phyloP scores from a whole-genome alignment of 2,329 filamentous ascomycete genomes.

The Arthrobotrys sinensis region DNA sequence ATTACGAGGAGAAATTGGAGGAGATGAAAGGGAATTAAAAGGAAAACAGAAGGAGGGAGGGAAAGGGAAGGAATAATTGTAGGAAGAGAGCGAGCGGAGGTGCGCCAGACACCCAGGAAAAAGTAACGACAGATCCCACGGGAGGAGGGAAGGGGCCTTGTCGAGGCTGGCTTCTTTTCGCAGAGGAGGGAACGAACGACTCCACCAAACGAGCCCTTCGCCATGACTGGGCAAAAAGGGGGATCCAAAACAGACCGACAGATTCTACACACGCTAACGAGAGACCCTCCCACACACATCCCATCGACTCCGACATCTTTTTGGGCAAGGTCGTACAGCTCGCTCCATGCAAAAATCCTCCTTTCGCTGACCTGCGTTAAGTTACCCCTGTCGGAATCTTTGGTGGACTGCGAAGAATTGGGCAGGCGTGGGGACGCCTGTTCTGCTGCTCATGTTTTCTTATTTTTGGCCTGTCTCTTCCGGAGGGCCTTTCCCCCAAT shows the following conservation, averaged over 20 bases:
- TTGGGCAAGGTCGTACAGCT: slow-evolving; percentile 58
- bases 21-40: slow-evolving; percentile 62
- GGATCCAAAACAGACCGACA: slow-evolving; percentile 62
- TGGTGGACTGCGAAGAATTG: slow-evolving; percentile 59
- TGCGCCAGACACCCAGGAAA: slow-evolving; percentile 42
- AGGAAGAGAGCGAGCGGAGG: slow-evolving; percentile 46
- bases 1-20: slow-evolving; percentile 62
- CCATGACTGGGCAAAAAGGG: slow-evolving; percentile 59
- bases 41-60: slow-evolving; percentile 61
- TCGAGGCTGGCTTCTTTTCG: slow-evolving; percentile 53
- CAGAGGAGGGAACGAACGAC: slow-evolving; percentile 39
- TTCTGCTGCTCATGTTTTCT: slow-evolving; percentile 36
- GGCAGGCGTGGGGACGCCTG: slow-evolving; percentile 60
- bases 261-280: slow-evolving; percentile 55
- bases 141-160: slow-evolving; percentile 61
- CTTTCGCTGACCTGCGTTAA: slow-evolving; percentile 58
- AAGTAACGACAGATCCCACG: slow-evolving; percentile 54
- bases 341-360: slow-evolving; percentile 46
- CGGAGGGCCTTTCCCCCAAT: slow-evolving; percentile 40
- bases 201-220: slow-evolving; percentile 52
- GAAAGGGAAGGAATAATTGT: slow-evolving; percentile 56
- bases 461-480: slow-evolving; percentile 28
- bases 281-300: slow-evolving; percentile 45
- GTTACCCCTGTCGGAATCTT: slow-evolving; percentile 60
- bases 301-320: slow-evolving; percentile 46